Base-by-base conservation (phyloP, 495 filamentous ascomycete species). In the Cercophora newfieldiana region DNA sequence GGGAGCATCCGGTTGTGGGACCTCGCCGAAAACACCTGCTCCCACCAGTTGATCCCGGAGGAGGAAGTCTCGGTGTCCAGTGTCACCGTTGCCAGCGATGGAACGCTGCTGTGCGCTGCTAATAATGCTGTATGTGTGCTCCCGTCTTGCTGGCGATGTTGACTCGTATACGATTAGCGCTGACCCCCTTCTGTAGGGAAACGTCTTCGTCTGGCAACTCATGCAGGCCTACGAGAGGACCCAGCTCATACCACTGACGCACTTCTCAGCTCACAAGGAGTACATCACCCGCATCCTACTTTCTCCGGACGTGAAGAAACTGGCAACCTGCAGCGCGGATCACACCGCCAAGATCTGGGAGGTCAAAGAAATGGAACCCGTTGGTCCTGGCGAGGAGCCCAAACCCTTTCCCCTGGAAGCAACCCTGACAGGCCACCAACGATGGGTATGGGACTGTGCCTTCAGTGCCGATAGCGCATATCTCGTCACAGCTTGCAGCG, bases 401-500 rank as follows among this genome's bases (percentile, higher is more conserved):
- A 68, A 66, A 60, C 88, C 80, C 64, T 96, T 85, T 84, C 89
- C 85, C 14, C 83, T 97, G 5, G 93, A 98, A 75, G 94, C 92
- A 5, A 96, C 92, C 2, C 85, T 99, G 1, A 88, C 90, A n/a
- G 90, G 90, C 63, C 95, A 99, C 75, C 95, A 99, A 77, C 89
- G 95, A 33, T 99, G 95, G 95, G 95, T 99, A 0, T 99, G 95
- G 95, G 95, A 99, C 77, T 99, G 95, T 74, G 95, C 95, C 2
- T 99, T 98, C 80, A 95, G 91, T 65, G 95, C 96, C 10, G 95
- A 99, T 74, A 94, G 90, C 33, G 95, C 95, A 0, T 99, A 99
- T 74, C 81, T 99, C 2, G 95, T 99, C n/a, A 99, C 96, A 2
- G 96, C 96, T 10, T 98, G 95, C 73, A 93, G 89, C 57, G 95